Conservation (phyloP, 441 rosid species). For the Erodium trifolium region DNA sequence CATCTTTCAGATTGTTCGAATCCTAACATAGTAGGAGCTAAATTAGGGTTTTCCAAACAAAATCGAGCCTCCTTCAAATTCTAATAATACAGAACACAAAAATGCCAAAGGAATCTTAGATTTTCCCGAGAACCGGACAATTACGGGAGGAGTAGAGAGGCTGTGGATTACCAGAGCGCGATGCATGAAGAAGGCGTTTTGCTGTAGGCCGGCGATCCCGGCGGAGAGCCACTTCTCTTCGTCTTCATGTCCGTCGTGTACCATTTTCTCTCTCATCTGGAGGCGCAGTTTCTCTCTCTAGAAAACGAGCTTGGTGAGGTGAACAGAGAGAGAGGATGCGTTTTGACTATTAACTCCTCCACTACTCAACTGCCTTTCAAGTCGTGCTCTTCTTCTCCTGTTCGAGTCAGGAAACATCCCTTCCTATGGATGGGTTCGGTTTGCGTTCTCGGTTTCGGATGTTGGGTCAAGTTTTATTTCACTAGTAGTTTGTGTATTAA, state of each 20-base stretch:
- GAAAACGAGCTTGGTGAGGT: not conserved
- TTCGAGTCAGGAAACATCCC: no score
- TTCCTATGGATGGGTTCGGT: no score
- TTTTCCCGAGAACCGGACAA: not conserved
- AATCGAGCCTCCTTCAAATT: not conserved
- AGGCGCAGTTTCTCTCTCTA: not conserved
- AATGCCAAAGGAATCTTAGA: no score
- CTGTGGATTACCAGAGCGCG: constrained; percentile 72
- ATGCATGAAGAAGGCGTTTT: constrained; percentile 96
- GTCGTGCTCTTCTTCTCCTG: not conserved
- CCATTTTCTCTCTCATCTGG: constrained; percentile 39
- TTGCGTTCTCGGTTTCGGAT: no score
- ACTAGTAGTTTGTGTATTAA: no score
- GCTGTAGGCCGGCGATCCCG: constrained; percentile 85
- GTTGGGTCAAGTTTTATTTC: no score
- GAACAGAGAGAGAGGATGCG: not conserved
- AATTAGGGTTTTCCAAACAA: constrained; percentile 1
- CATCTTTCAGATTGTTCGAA: constrained; percentile 88
- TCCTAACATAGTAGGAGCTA: constrained; percentile 38
- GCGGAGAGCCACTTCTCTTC: constrained; percentile 98
- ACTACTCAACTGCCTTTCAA: not conserved
- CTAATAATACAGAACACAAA: no score
- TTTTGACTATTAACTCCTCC: not conserved
- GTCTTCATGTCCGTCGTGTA: constrained; percentile 41
- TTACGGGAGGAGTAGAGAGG: not conserved